phyloP scores from a whole-genome alignment of 164 flowering plant genomes.

The Amborella trichopoda region DNA sequence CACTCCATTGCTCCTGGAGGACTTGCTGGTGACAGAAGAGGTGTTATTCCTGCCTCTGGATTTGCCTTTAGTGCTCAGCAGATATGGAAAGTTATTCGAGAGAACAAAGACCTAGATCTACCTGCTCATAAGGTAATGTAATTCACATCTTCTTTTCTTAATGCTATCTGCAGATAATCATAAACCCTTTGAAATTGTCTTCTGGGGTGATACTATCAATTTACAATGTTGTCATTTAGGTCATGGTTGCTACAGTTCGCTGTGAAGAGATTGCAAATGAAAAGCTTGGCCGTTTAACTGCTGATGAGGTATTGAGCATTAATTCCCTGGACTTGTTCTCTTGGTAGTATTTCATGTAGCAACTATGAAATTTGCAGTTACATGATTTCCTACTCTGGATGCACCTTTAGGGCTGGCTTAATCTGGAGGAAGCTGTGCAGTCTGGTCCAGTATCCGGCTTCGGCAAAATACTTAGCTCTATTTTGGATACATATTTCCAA shows the following conservation, averaged over 20 bases:
- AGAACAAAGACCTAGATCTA: constrained; percentile 59
- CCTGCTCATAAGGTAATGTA: constrained; percentile 46
- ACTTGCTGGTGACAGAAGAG: constrained; percentile 51
- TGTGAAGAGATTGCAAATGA: constrained; percentile 72
- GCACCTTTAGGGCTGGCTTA: constrained; percentile 35
- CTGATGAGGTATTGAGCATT: constrained; percentile 46
- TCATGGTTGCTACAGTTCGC: constrained; percentile 73
- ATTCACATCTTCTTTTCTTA: too few species aligned
- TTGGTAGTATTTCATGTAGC: too few species aligned
- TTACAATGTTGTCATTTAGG: constrained; percentile 28
- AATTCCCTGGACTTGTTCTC: too few species aligned
- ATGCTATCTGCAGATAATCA: too few species aligned
- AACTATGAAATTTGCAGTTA: too few species aligned
- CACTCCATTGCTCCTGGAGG: constrained; percentile 59
- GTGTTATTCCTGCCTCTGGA: constrained; percentile 51
- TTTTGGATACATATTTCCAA: constrained; percentile 36
- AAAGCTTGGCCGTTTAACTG: constrained; percentile 25
- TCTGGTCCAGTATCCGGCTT: constrained; percentile 42
- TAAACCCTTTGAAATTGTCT: too few species aligned
- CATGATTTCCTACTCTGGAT: too few species aligned
- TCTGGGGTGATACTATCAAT: too few species aligned
- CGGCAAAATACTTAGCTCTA: constrained; percentile 48
- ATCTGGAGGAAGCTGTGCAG: constrained; percentile 40
- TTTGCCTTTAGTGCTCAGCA: constrained; percentile 55
- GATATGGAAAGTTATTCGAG: constrained; percentile 49